Evolutionary conservation across 2,329 filamentous ascomycete genomes (phyloP).

Genomic region (Juglanconis sp.): DNA sequence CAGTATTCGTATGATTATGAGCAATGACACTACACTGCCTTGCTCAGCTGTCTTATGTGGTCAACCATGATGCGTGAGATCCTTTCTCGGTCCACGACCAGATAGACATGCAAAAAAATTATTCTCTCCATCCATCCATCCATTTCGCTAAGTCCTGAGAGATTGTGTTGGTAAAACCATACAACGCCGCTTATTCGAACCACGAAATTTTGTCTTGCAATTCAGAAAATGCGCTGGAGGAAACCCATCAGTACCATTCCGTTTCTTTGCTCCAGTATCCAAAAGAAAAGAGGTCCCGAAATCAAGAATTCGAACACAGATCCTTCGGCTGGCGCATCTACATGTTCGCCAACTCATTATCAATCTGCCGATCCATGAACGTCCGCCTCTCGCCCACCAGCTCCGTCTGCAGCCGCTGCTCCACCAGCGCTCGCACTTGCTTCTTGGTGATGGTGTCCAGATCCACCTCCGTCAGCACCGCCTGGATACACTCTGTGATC

Average conservation of each 20-base stretch:
- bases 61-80: neutral
- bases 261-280: neutral
- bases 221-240: neutral
- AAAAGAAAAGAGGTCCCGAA: neutral
- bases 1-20: conserved; percentile 7
- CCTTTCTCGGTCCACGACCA: conserved; percentile 3
- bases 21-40: neutral
- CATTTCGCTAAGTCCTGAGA: conserved; percentile 4
- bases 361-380: conserved; percentile 91
- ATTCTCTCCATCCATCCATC: conserved; percentile 4
- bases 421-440: conserved; percentile 84
- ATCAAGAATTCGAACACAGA: neutral
- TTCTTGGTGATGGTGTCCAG: conserved; percentile 98
- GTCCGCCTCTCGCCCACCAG: conserved; percentile 79
- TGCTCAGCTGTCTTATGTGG: neutral
- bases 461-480: conserved; percentile 82
- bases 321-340: conserved; percentile 37
- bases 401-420: conserved; percentile 89
- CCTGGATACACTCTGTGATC: conserved; percentile 81
- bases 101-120: neutral
- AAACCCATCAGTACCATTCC: neutral
- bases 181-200: conserved; percentile 4
- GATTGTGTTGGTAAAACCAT: conserved; percentile 2
- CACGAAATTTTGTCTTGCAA: neutral
- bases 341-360: conserved; percentile 91